A percentile compares a stretch with the other conserved stretches of the same genome.
Evolutionary conservation across 2,329 filamentous ascomycete species (phyloP).

Genomic region (Scytalidium sp.): DNA sequence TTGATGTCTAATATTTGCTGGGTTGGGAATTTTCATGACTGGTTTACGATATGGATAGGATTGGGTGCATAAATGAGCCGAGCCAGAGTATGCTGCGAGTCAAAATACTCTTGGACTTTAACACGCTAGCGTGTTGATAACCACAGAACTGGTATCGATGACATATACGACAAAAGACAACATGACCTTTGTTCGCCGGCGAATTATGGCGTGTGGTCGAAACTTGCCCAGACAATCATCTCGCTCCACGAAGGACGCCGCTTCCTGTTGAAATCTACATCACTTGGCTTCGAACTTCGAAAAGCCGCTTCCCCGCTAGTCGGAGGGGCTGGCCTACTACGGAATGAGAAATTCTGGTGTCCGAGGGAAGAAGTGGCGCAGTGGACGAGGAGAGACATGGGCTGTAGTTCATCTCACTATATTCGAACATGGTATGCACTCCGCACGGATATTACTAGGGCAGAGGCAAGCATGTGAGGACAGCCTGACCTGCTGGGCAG

Average conservation of each 20-base stretch:
- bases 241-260: background rate
- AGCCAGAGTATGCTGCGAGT: constrained; percentile 16
- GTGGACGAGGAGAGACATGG: constrained; percentile 8
- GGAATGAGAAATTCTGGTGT: constrained; percentile 10
- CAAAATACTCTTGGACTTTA: constrained; percentile 16
- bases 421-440: constrained; percentile 10
- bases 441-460: background rate
- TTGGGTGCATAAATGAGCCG: constrained; percentile 14
- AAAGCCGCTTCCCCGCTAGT: constrained; percentile 11
- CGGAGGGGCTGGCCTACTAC: constrained; percentile 5
- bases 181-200: constrained; percentile 17
- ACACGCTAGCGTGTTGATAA: constrained; percentile 25
- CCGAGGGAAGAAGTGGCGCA: constrained; percentile 1
- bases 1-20: constrained; percentile 26
- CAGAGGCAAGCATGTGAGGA: background rate
- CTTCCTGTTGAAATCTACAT: constrained; percentile 4
- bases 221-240: background rate
- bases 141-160: constrained; percentile 10
- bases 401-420: constrained; percentile 29
- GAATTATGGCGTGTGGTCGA: constrained; percentile 1
- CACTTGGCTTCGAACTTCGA: constrained; percentile 13
- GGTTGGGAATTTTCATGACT: constrained; percentile 5
- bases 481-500: background rate
- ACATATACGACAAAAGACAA: constrained; percentile 8
- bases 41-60: constrained; percentile 9